Base-by-base conservation (phyloP, 495 filamentous ascomycete species). In the Xylaria nigripes region DNA sequence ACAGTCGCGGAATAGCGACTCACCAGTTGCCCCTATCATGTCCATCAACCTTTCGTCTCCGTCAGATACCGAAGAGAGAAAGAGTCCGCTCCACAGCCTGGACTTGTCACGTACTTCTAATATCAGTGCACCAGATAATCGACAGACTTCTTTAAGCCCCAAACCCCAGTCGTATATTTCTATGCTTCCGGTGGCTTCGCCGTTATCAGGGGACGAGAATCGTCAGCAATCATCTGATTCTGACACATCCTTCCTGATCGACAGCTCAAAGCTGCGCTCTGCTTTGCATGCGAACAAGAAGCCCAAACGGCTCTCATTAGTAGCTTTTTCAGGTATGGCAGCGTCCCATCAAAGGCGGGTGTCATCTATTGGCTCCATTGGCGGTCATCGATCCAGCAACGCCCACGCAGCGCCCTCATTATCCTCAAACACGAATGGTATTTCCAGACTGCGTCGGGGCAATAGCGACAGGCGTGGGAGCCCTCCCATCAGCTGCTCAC, bases 41-140 rank as follows among this genome's bases (percentile, higher is more conserved):
- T 74, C 80, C 9, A 71, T 89, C 30, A 79, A 78, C 53, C 78
- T 82, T 2, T 80, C 79, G 54, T 36, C 51, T 0, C 81, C 78
- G 36, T 83, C 87, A 18, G 74, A 73, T 44, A 82, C 79, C 4
- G 87, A 87, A 13, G 78, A 89, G 42, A 81, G 83, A 10, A 74
- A 85, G 22, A 83, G 68, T 9, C 72, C 75, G 1, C 56, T 77
- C 18, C 71, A 74, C 38, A 68, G 63, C 54, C 61, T 76, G 21
- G 67, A 69, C 38, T 61, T 71, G 40, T 67, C 70, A 36, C 61
- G 67, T 57, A 61, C 73, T 51, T 51, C 62, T 66, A 76, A 73
- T 38, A 68, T 63, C 60, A 53, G 68, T 58, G 68, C 72, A 19
- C 67, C 72, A 4, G 59, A 36, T 21, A 51, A 32, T 24, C 61